Evolutionary conservation across 352 stramenopile species (phyloP).

Genomic region (Globisporangium radiosum): DNA sequence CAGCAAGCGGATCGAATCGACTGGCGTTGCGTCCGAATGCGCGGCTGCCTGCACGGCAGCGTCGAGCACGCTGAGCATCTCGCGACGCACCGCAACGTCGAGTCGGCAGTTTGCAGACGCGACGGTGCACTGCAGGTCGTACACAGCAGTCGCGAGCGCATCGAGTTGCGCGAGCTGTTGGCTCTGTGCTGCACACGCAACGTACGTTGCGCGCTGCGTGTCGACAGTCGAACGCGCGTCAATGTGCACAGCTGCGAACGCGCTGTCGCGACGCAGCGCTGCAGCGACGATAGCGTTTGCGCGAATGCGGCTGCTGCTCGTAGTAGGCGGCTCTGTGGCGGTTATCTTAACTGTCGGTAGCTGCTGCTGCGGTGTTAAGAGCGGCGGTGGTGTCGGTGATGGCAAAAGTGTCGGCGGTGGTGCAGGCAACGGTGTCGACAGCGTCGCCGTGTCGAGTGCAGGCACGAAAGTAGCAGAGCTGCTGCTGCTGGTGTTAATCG

Average conservation of each 20-base stretch:
- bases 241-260: conserved; percentile 16
- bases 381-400: no score
- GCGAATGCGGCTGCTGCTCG: conserved; percentile 12
- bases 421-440: no score
- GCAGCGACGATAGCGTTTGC: conserved; percentile 30
- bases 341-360: background rate
- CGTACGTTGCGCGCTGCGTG: conserved; percentile 22
- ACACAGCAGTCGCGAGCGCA: conserved; percentile 19
- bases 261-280: conserved; percentile 21
- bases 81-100: conserved; percentile 13
- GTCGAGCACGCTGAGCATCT: conserved; percentile 27
- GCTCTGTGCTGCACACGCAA: conserved; percentile 1
- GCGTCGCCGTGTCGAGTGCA: no score
- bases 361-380: background rate
- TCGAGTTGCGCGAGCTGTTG: conserved; percentile 18
- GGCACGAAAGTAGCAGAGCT: no score
- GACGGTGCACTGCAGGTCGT: conserved; percentile 32
- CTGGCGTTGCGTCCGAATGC: conserved; percentile 2
- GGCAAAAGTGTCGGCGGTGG: no score
- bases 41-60: conserved; percentile 1
- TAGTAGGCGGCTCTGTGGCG: no score
- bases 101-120: conserved; percentile 17
- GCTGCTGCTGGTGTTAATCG: no score
- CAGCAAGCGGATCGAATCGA: conserved; percentile 1
- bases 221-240: no score